Evolutionary conservation across 345 rosid species (phyloP), one percentile per base, ranked within the genome.

Genomic region (Populus tremula): DNA sequence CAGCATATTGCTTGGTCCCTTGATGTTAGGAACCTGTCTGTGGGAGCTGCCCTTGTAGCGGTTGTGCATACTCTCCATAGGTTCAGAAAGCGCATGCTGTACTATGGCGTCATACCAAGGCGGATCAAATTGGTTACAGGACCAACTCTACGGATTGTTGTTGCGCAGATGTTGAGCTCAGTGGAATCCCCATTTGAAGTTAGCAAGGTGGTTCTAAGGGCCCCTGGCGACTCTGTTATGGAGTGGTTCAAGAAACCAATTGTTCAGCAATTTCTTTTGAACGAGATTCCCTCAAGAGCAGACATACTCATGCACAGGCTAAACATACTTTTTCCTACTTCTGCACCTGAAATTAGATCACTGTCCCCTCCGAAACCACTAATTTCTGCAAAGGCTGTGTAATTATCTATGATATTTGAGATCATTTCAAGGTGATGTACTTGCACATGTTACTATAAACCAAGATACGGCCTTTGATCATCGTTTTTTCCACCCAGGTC

Each of bases 1-100:
- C 98, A 96, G 83, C 98, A 91, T 76, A 91, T 96, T 29, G 99
- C 99, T 69, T 96, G 98, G 98, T 94, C 98, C 12, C 95, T 96
- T 17, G 99, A 96, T 69, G 97, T 94, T 47, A 88, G 99, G 80
- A 94, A 92, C 84, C 81, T 96, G 68, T 96, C 98, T 0, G 94
- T 96, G 18, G 99, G 99, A 84, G 99, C 99, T 23, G 97, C 99
- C 45, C 95, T 94, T 35, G 83, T 96, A 82, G 99, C 99, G 0
- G 99, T 90, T 68, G 97, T 88, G 45, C 99, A 96, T 86, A 92
- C 98, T 27, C 93, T 94, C 47, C 99, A 96, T 80, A 86, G 98
- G 82, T 94, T 96, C 86, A 87, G 99, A 78, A 96, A 96, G 86
- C 83, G 98, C 36, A 92, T 92, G 99, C 81, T 96, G 76, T 96